A percentile compares a stretch with the other conserved stretches of the same genome.
Conservation (phyloP, 495 filamentous ascomycete species). For the Cetradonia linearis region DNA sequence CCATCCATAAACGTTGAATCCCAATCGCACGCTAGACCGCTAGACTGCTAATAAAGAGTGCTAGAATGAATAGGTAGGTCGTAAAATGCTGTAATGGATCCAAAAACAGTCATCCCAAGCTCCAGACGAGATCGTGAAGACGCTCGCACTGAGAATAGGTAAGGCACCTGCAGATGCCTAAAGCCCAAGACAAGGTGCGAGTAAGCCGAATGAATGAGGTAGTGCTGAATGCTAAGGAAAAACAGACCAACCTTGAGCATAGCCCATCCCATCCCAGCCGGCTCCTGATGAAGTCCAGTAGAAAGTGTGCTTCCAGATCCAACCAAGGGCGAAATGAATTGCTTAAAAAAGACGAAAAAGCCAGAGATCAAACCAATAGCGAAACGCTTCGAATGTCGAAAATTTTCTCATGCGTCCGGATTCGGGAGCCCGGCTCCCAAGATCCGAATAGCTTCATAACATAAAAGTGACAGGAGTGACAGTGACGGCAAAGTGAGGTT, state of each 20-base stretch:
- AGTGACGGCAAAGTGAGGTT: too few relatives aligned
- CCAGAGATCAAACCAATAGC: too few relatives aligned
- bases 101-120: background rate
- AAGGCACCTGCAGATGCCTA: too few relatives aligned
- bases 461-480: too few relatives aligned
- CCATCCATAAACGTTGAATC: background rate
- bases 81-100: background rate
- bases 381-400: too few relatives aligned
- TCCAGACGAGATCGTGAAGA: background rate
- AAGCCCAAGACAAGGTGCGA: background rate
- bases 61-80: background rate
- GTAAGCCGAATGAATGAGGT: too few relatives aligned
- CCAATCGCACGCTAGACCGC: background rate
- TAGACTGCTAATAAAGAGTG: background rate
- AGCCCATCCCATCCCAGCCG: background rate
- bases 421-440: too few relatives aligned
- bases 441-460: too few relatives aligned
- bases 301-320: background rate
- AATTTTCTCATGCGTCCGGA: too few relatives aligned
- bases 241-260: too few relatives aligned
- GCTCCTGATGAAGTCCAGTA: background rate
- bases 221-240: too few relatives aligned
- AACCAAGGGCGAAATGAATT: background rate
- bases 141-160: background rate
- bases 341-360: background rate